Conservation (phyloP, 2,329 filamentous ascomycete species). For the Epichloe hybrida region DNA sequence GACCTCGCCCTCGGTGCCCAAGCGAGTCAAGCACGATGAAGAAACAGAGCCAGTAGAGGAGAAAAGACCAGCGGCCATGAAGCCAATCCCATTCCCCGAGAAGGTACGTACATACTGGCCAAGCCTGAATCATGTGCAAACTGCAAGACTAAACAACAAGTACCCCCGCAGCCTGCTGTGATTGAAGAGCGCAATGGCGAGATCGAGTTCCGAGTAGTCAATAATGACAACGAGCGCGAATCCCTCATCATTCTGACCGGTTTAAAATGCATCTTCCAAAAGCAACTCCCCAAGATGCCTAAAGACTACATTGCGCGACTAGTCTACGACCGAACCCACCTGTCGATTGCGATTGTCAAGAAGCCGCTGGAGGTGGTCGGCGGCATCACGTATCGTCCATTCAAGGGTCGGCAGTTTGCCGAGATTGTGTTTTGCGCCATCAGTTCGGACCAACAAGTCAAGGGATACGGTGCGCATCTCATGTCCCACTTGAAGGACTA, state of each 20-base stretch:
- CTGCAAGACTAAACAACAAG: neutral
- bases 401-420: slow-evolving; percentile 82
- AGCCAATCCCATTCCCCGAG: slow-evolving; percentile 74
- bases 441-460: slow-evolving; percentile 94
- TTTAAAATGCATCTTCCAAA: slow-evolving; percentile 95
- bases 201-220: slow-evolving; percentile 95
- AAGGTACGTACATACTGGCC: slow-evolving; percentile 41
- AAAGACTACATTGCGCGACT: slow-evolving; percentile 97
- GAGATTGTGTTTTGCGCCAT: slow-evolving; percentile 99
- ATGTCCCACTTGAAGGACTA: slow-evolving; percentile 99
- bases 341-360: slow-evolving; percentile 96
- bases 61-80: slow-evolving; percentile 36
- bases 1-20: slow-evolving; percentile 45
- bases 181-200: slow-evolving; percentile 79
- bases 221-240: slow-evolving; percentile 82
- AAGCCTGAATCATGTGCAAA: no score
- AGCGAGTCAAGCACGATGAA: slow-evolving; percentile 45
- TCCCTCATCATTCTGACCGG: slow-evolving; percentile 91
- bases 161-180: slow-evolving; percentile 3
- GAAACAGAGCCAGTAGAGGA: slow-evolving; percentile 17
- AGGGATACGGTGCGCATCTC: slow-evolving; percentile 92
- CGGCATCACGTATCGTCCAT: slow-evolving; percentile 91
- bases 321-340: slow-evolving; percentile 91
- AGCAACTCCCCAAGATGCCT: slow-evolving; percentile 97
- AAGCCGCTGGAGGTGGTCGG: slow-evolving; percentile 91